phyloP scores from a whole-genome alignment of 2,329 filamentous ascomycete species.

The Microascus cirrosus region DNA sequence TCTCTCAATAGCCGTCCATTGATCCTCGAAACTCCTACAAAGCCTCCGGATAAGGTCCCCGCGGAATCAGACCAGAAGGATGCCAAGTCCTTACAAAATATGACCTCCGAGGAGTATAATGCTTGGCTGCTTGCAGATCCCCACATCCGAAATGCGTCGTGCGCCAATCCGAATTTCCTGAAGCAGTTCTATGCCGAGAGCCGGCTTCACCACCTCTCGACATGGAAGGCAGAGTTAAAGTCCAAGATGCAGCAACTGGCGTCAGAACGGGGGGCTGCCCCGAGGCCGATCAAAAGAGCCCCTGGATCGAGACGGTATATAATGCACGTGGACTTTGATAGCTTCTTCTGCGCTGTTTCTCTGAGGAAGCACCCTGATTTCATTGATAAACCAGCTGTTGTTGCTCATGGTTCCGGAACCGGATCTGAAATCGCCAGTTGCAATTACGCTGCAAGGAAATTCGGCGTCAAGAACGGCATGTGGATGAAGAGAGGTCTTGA shows the following conservation, averaged over 20 bases:
- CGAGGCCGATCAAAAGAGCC: slow-evolving; percentile 35
- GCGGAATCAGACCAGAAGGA: background rate
- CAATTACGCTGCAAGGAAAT: slow-evolving; percentile 82
- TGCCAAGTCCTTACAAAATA: slow-evolving; percentile 35
- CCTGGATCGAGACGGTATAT: slow-evolving; percentile 66
- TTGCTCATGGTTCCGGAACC: slow-evolving; percentile 75
- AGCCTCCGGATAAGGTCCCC: background rate
- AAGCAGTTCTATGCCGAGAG: slow-evolving; percentile 94
- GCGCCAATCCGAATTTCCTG: slow-evolving; percentile 85
- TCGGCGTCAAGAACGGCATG: slow-evolving; percentile 94
- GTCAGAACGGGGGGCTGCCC: slow-evolving; percentile 47
- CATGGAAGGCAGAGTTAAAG: slow-evolving; percentile 94
- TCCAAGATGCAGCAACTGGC: slow-evolving; percentile 74
- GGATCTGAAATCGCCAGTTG: slow-evolving; percentile 96
- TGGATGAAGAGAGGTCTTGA: slow-evolving; percentile 93
- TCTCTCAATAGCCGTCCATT: background rate
- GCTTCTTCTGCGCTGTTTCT: slow-evolving; percentile 94
- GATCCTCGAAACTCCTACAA: background rate
- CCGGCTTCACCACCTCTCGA: slow-evolving; percentile 84
- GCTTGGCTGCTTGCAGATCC: slow-evolving; percentile 74
- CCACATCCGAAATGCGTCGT: slow-evolving; percentile 75
- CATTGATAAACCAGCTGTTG: slow-evolving; percentile 68
- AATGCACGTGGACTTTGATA: slow-evolving; percentile 95
- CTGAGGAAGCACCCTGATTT: slow-evolving; percentile 65
- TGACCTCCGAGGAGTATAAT: slow-evolving; percentile 92